Evolutionary conservation across 192 early-diverging fungal species (phyloP), one percentile per base, ranked within the genome.

Genomic region (Spizellomyces sp.): DNA sequence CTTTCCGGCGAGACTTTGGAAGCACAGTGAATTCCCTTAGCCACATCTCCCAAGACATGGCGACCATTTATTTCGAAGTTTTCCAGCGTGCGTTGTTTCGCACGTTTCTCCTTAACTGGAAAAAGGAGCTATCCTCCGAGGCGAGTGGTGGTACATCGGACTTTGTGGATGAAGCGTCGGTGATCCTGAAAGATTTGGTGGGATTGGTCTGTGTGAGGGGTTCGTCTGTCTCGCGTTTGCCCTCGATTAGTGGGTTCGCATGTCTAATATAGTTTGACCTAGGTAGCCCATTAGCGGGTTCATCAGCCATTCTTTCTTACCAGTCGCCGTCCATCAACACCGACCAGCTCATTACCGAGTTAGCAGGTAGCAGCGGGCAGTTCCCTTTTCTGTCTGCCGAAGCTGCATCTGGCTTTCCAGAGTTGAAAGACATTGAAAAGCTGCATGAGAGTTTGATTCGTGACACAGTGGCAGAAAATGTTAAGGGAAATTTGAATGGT

Each of bases 221-320:
- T 66, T 47, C 62, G 62, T 22, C 2, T 36, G 27, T 36, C 27
- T 36, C 1, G 3, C 27, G 27, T 36, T 36, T 36, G 27, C 27
- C 0, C 27, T 36, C 27, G 27, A 36, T 36, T 36, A 36, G 27
- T 36, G 27, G 3, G 27, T 36, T 36, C 27, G 27, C 27, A 36
- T 36, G 27, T 36, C 27, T 36, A 36, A 36, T 3, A 36, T 36
- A 36, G 27, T 36, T 36, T 36, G 27, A 36, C 42, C 17, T 62
- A 67, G 66, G 59, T 41, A 75, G 66, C 57, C 71, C 71, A 5
- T n/a, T 73, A 36, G 73, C 73, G 15, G 73, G 58, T 15, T 21
- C 59, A 15, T 12, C 66, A 2, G 27, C 58, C 14, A 50, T 63
- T 10, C 45, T 69, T 47, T 56, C 66, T 10, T 67, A 61, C 54